These are phyloP conservation scores for Leccinum huronense DNA, from an alignment of 1,284 basidiomycete genomes.

Conservation along the genomic window DNA sequence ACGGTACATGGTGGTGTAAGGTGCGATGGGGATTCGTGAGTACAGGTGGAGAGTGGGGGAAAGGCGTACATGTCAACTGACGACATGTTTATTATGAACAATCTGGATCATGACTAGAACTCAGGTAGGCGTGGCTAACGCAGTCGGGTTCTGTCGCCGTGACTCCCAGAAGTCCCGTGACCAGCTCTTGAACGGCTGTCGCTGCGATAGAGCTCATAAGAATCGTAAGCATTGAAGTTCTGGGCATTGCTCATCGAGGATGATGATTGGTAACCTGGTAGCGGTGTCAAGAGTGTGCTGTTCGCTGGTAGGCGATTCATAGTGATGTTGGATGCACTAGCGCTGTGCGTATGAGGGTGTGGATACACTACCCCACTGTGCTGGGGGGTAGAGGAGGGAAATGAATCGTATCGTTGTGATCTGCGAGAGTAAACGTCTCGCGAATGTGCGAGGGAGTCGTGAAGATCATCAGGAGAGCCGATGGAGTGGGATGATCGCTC, in stretches of 20 bases:
- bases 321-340: conserved; percentile 17
- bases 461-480: conserved; percentile 21
- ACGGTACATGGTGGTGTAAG: conserved; percentile 4
- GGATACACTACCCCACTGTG: conserved; percentile 21
- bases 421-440: conserved; percentile 27
- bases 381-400: conserved; percentile 22
- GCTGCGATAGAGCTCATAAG: conserved; percentile 23
- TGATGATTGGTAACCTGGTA: conserved; percentile 44
- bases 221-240: conserved; percentile 18
- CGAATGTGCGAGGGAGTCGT: conserved; percentile 19
- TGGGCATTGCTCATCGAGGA: conserved; percentile 17
- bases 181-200: conserved; percentile 25
- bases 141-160: conserved; percentile 27
- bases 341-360: conserved; percentile 16
- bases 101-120: conserved; percentile 14
- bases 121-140: conserved; percentile 21
- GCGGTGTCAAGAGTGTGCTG: conserved; percentile 51
- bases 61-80: not conserved
- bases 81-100: conserved; percentile 5
- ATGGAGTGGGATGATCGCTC: conserved; percentile 17
- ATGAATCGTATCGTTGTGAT: conserved; percentile 30
- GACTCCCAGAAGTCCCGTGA: conserved; percentile 22
- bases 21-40: conserved; percentile 4
- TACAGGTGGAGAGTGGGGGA: not conserved
- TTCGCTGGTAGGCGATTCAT: conserved; percentile 41